Conservation (phyloP, 257 asterid species). For the Cynanchum wilfordii region DNA sequence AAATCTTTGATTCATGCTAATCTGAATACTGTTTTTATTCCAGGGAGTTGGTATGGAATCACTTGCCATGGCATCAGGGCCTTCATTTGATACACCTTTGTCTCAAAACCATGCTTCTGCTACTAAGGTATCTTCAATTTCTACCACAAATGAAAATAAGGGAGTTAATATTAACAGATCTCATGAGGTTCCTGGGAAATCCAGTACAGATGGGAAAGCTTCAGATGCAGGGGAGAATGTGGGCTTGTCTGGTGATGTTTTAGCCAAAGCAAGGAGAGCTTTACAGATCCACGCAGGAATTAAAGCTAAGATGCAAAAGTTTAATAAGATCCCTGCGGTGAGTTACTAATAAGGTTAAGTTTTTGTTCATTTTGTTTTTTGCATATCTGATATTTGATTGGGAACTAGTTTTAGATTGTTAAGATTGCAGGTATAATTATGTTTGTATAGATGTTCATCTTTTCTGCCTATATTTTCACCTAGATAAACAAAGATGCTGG, state of each 20-base stretch:
- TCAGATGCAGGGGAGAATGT: slow-evolving; percentile 65
- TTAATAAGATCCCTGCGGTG: slow-evolving; percentile 71
- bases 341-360: slow-evolving; percentile 26
- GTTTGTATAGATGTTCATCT: not conserved
- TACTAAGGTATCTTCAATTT: slow-evolving; percentile 92
- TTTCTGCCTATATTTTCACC: slow-evolving; percentile 17
- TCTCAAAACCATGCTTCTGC: slow-evolving; percentile 46
- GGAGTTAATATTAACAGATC: slow-evolving; percentile 95
- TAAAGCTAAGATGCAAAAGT: slow-evolving; percentile 59
- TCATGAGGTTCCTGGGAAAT: slow-evolving; percentile 99
- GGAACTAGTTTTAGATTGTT: not conserved
- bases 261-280: slow-evolving; percentile 83
- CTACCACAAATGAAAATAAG: slow-evolving; percentile 96
- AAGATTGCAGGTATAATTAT: not conserved
- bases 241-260: slow-evolving; percentile 73
- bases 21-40: slow-evolving; percentile 14
- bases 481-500: slow-evolving; percentile 63
- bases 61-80: slow-evolving; percentile 33
- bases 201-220: slow-evolving; percentile 95
- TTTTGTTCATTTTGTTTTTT: not conserved
- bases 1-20: not conserved
- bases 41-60: slow-evolving; percentile 64
- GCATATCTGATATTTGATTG: not conserved
- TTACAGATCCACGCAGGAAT: slow-evolving; percentile 79
- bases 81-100: slow-evolving; percentile 33